These are phyloP conservation scores for Scedosporium apiospermum DNA, from an alignment of 2,329 filamentous ascomycete species.

Conservation along the genomic window DNA sequence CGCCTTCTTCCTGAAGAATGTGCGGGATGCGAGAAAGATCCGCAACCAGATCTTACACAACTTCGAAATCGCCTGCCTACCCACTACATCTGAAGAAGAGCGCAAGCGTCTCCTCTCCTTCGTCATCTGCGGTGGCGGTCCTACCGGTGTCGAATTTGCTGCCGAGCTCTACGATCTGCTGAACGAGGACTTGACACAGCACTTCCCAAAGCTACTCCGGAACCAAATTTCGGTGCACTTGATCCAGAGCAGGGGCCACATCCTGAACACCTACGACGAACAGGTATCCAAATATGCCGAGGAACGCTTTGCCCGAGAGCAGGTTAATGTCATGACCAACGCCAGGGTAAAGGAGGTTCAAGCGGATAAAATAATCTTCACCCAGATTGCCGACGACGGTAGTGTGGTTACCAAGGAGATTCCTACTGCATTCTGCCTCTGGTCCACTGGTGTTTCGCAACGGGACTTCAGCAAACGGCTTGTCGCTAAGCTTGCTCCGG, in stretches of 20 bases:
- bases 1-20: slow-evolving; percentile 91
- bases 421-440: slow-evolving; percentile 91
- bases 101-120: slow-evolving; percentile 83
- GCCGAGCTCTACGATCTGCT: slow-evolving; percentile 93
- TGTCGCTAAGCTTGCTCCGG: slow-evolving; percentile 62
- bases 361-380: slow-evolving; percentile 77
- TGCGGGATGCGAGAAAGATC: slow-evolving; percentile 82
- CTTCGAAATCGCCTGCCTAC: slow-evolving; percentile 83
- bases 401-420: slow-evolving; percentile 79
- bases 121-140: slow-evolving; percentile 89
- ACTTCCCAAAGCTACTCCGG: slow-evolving; percentile 82
- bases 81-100: slow-evolving; percentile 83
- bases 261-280: slow-evolving; percentile 97
- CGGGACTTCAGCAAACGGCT: slow-evolving; percentile 70
- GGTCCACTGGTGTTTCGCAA: slow-evolving; percentile 93
- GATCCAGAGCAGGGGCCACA: slow-evolving; percentile 89
- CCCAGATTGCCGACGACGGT: slow-evolving; percentile 67
- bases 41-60: slow-evolving; percentile 84
- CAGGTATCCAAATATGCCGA: slow-evolving; percentile 88
- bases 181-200: slow-evolving; percentile 79
- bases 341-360: slow-evolving; percentile 85
- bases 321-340: slow-evolving; percentile 86
- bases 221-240: slow-evolving; percentile 98
- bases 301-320: slow-evolving; percentile 79
- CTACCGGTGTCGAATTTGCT: slow-evolving; percentile 95